Percentiles rank a stretch among this genome's conserved stretches.
Evolutionary conservation across 2,329 filamentous ascomycete genomes (phyloP).

Genomic region (Metarhizium sp.): DNA sequence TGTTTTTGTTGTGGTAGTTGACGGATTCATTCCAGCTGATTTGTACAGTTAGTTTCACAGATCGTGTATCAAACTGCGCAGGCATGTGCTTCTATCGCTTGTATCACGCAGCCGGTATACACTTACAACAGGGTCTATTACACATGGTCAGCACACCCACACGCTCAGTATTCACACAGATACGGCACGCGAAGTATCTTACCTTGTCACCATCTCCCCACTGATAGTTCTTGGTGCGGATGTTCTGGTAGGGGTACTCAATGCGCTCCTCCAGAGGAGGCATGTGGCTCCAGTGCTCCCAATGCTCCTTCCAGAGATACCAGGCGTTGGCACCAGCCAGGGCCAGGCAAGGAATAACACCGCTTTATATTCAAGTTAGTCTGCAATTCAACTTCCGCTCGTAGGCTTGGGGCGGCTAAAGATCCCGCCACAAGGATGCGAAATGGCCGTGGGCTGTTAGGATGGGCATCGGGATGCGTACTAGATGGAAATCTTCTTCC

Average conservation of each 20-base stretch:
- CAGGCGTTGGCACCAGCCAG: conserved; percentile 75
- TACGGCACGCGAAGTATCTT: conserved; percentile 9
- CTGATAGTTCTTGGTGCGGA: conserved; percentile 89
- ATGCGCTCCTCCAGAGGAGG: conserved; percentile 80
- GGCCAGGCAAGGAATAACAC: conserved; percentile 62
- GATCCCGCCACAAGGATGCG: not conserved
- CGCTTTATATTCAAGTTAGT: conserved; percentile 39
- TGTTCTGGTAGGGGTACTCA: conserved; percentile 97
- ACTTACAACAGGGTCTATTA: conserved; percentile 44
- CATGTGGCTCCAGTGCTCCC: conserved; percentile 87
- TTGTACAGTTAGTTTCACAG: not conserved
- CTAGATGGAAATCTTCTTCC: conserved; percentile 95
- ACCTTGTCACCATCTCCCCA: conserved; percentile 97
- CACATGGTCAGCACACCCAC: not conserved
- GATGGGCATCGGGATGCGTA: conserved; percentile 40
- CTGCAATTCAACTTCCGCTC: conserved; percentile 5
- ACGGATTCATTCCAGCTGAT: conserved; percentile 83
- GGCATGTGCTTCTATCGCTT: not conserved
- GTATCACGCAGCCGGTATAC: not conserved
- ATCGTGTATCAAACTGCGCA: not conserved
- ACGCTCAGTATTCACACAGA: not conserved
- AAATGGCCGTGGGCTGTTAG: not conserved
- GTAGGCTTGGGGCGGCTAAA: not conserved
- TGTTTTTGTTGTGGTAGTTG: conserved; percentile 97
- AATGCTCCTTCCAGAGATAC: conserved; percentile 89